Conservation (phyloP, 1,139 yeast genomes). For the Pichia sp. region DNA sequence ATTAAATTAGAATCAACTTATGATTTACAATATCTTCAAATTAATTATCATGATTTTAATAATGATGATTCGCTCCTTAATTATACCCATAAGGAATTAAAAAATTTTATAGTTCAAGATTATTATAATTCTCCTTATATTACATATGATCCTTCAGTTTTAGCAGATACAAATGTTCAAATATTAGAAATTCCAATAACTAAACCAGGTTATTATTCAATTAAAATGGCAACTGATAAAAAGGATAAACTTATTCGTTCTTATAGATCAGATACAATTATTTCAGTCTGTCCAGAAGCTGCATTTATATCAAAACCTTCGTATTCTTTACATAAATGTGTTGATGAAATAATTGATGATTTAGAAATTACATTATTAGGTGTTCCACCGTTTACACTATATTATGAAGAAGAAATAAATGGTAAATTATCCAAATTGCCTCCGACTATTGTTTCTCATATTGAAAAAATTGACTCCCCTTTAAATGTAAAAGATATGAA, state of each 20-base stretch:
- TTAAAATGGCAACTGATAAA: slow-evolving; percentile 58
- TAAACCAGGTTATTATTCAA: slow-evolving; percentile 68
- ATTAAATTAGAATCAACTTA: slow-evolving; percentile 76
- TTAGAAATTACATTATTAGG: slow-evolving; percentile 52
- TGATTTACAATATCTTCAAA: slow-evolving; percentile 61
- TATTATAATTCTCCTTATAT: slow-evolving; percentile 29
- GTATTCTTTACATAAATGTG: slow-evolving; percentile 44
- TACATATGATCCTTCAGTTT: slow-evolving; percentile 28
- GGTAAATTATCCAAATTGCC: slow-evolving; percentile 30
- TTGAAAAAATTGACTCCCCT: slow-evolving; percentile 33
- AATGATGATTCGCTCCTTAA: slow-evolving; percentile 44
- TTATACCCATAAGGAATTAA: slow-evolving; percentile 52
- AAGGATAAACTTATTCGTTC: slow-evolving; percentile 60
- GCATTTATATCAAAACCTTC: slow-evolving; percentile 32
- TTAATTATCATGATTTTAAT: slow-evolving; percentile 56
- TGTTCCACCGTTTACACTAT: slow-evolving; percentile 66
- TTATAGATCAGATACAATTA: slow-evolving; percentile 55
- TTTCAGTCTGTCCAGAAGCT: slow-evolving; percentile 77
- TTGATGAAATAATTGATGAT: slow-evolving; percentile 46
- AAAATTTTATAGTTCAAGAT: slow-evolving; percentile 38
- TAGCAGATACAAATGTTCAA: slow-evolving; percentile 37
- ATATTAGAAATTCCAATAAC: slow-evolving; percentile 54
- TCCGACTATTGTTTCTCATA: slow-evolving; percentile 20
- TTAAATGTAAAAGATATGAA: slow-evolving; percentile 27
- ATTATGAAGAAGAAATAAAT: slow-evolving; percentile 51